Base-by-base conservation (phyloP, 805 yeast genomes). In the Yamadazyma insecticola region DNA sequence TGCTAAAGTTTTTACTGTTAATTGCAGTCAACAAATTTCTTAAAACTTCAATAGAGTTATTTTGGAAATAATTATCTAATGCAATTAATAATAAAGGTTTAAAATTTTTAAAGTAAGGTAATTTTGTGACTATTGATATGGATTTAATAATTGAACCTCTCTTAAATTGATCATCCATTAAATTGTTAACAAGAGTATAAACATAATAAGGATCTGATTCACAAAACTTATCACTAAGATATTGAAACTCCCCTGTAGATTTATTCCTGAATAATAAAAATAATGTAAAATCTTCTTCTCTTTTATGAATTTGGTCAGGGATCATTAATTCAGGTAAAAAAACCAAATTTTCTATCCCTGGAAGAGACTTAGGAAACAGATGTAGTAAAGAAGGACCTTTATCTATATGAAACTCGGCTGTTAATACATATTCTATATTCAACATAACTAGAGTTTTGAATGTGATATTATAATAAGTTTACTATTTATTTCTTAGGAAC, bases 371-470 rank as follows among this genome's bases (percentile, higher is more conserved):
- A 2, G 60, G 60, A 32, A 64, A 30, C 53, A 80, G 88, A 41
- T 73, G 72, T 31, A 63, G 63, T 19, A 87, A 56, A 4, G 73
- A 62, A 0, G 92, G 80, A 0, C 96, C 96, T 33, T 75, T 65
- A 45, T 74, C 80, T 40, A 80, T 76, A 51, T 87, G 92, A 52
- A 87, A 88, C 55, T 83, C 89, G 1, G 90, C 83, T 5, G 87
- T 69, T 19, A 86, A 45, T 14, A 81, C 67, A 47, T 67, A 80
- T 32, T 72, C 73, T 11, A 74, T 72, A 44, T 76, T 71, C 22
- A 36, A 46, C 44, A 34, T 42, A 34, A 28, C 18, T 21, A 26
- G 4, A 4, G 28, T 12, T n/a, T n/a, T n/a, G n/a, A n/a, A n/a
- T n/a, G n/a, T n/a, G n/a, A n/a, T n/a, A n/a, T n/a, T n/a, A n/a